Evolutionary conservation across 139 green algal species (phyloP), one percentile per base, ranked within the genome.

Genomic region (Marvania coccoides): DNA sequence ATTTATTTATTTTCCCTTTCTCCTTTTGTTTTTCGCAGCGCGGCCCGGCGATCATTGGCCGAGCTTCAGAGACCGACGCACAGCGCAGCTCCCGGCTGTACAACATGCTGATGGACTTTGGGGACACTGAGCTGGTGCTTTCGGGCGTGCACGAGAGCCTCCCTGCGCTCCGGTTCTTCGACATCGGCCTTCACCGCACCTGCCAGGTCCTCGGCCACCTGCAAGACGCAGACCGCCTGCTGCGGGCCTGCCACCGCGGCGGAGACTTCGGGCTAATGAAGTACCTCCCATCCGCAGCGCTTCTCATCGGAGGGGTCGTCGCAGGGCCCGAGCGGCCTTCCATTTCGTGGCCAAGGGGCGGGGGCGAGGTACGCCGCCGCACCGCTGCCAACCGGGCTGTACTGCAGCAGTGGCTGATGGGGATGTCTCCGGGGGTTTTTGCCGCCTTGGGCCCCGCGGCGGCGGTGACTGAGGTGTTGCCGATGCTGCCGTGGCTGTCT

Each of bases 81-180:
- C 39, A 73, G 65, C 55, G 71, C 1, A 26, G n/a, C 33, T 19
- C 23, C 14, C 63, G 76, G 34, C 77, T 87, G 19, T 82, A 80
- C 58, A 48, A 63, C 56, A 42, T 46, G 35, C 57, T 92, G 65
- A 45, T 77, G 35, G 81, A 86, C 58, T 92, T 95, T 76, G 86
- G 88, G 2, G 88, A 95, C 72, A 46, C 82, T 60, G 83, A 92
- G 34, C 73, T 94, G 63, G 75, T 95, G 33, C 12, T 88, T 10
- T 38, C 30, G 47, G 83, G 79, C 6, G 15, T 90, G 14, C 77
- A 86, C 37, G 87, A 95, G 67, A 88, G 86, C 65, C 59, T 91
- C 51, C 74, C 73, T 6, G 38, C 60, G 6, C 45, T 86, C 57
- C 73, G 79, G 23, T 87, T 78, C 74, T 72, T 88, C 36, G 87